Base-by-base conservation (phyloP, 495 filamentous ascomycete species). In the Penicillium herquei region DNA sequence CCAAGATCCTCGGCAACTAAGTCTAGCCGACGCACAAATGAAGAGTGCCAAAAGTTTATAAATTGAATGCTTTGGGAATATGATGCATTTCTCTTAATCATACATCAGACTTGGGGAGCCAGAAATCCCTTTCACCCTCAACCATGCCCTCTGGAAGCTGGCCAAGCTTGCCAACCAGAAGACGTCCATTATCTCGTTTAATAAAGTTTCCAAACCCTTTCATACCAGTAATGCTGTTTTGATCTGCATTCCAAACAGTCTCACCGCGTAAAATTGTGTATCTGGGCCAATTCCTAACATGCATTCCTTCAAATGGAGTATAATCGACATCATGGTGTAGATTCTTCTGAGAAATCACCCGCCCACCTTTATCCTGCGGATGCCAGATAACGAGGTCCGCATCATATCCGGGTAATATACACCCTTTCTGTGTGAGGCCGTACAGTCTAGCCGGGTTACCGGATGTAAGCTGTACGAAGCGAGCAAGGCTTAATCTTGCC, bases 181-280 rank as follows among this genome's bases (percentile, higher is more conserved):
- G 26, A 18, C 26, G 26, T 26, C 51, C 51, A 37, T 33, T 45
- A 2, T 52, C 40, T 10, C 81, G 69, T 71, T 80, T 81, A 50
- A 84, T 32, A 61, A 80, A 87, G 55, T 75, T 51, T 0, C 83
- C 84, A 66, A 21, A 54, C 11, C 51, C 51, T 75, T 75, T 9
- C 73, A 72, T 57, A 78, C 80, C 46, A 68, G 59, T 0, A 79
- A 81, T 6, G 79, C 50, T 1, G 83, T 51, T 2, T 69, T 79
- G 66, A 54, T 83, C 78, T 11, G 74, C 76, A 10, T 54, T 46
- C 78, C 80, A 87, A 4, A 84, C 75, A 7, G 84, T 73, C 54
- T 80, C 65, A 1, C 83, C 83, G n/a, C 83, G 70, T n/a, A 87
- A 57, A 7, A 86, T 68, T 7, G 82, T 85, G 57, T 80, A 85